phyloP scores from a whole-genome alignment of 805 yeast species.

The Blastobotrys mokoenaii region DNA sequence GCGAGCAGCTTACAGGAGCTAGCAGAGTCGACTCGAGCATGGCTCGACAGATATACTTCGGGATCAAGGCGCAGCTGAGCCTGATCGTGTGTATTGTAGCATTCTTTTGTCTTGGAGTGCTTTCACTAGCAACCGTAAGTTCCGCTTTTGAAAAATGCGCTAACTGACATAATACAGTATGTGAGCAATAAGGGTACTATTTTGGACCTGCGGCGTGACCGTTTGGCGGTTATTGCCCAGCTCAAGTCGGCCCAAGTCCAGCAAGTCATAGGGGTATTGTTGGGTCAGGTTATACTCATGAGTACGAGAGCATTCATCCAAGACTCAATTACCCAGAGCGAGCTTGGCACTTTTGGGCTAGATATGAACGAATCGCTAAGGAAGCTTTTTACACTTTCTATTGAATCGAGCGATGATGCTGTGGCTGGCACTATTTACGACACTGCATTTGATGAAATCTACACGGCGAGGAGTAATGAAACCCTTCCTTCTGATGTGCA shows the following conservation, averaged over 20 bases:
- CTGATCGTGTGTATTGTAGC: conserved; percentile 63
- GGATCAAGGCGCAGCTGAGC: conserved; percentile 70
- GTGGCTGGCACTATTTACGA: conserved; percentile 17
- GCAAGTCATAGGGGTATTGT: conserved; percentile 53
- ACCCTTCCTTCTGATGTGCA: conserved; percentile 1
- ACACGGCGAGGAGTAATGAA: conserved; percentile 4
- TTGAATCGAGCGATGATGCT: conserved; percentile 17
- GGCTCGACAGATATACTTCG: conserved; percentile 30
- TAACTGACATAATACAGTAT: conserved; percentile 10
- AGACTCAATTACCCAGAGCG: conserved; percentile 24
- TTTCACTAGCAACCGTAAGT: conserved; percentile 55
- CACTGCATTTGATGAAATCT: not conserved
- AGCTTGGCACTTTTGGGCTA: conserved; percentile 10
- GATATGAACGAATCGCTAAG: conserved; percentile 13
- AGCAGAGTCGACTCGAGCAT: not conserved
- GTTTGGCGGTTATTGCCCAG: conserved; percentile 69
- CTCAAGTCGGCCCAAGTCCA: conserved; percentile 69
- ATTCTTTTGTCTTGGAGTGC: conserved; percentile 55
- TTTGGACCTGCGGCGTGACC: conserved; percentile 52
- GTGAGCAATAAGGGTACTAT: conserved; percentile 60
- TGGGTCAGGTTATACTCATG: conserved; percentile 61
- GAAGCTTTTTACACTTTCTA: conserved; percentile 12
- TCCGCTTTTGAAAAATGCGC: not conserved
- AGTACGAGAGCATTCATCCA: conserved; percentile 51
- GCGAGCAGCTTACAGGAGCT: not conserved